Evolutionary conservation across 192 early-diverging fungal species (phyloP).

Genomic region (Coemansia sp.): DNA sequence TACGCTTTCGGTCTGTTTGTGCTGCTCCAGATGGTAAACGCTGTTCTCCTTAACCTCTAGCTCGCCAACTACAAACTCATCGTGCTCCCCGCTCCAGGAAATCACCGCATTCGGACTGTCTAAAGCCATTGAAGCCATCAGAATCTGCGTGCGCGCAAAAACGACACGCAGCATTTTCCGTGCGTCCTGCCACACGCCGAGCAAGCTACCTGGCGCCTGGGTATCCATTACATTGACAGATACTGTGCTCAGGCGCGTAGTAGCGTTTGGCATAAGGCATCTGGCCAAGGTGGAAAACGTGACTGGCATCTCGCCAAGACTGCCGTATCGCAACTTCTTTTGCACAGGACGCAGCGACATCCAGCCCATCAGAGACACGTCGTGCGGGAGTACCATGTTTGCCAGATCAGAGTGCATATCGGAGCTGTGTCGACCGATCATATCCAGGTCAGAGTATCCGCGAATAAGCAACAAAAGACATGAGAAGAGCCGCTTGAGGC

Average conservation of each 20-base stretch:
- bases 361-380: conserved; percentile 45
- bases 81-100: neutral
- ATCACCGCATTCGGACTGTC: neutral
- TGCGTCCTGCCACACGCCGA: conserved; percentile 12
- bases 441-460: conserved; percentile 1
- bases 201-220: neutral
- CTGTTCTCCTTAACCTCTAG: neutral
- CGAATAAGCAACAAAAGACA: conserved; percentile 12
- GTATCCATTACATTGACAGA: neutral
- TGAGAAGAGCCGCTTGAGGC: neutral
- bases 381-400: conserved; percentile 30
- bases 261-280: neutral
- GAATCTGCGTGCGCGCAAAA: conserved; percentile 16
- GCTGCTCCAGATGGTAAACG: neutral
- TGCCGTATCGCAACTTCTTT: conserved; percentile 19
- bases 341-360: conserved; percentile 24
- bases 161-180: conserved; percentile 7
- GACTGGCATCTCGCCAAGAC: neutral
- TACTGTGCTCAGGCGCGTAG: neutral
- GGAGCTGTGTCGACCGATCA: neutral
- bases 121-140: conserved; percentile 2
- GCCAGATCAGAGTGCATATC: neutral
- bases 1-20: neutral
- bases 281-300: neutral
- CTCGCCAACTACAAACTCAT: neutral